Percentiles rank a stretch among this genome's conserved stretches.
Conservation (phyloP, 73 alveolate species). For the Halteria grandinella region DNA sequence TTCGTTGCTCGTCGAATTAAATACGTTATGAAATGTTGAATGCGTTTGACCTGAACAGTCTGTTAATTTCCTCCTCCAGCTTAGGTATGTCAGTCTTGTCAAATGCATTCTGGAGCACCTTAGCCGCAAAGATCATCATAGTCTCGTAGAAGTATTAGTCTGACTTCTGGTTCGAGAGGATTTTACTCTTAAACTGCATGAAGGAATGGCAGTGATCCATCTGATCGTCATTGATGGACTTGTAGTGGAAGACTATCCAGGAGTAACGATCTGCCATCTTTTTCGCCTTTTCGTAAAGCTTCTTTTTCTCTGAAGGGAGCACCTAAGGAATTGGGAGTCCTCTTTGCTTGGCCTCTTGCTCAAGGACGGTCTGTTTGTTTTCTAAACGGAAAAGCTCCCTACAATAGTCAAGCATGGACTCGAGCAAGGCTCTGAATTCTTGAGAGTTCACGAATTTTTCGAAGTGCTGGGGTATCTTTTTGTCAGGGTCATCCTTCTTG, state of each 20-base stretch:
- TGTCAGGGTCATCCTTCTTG: conserved; percentile 73
- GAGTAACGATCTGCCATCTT: conserved; percentile 71
- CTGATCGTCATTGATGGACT: conserved; percentile 29
- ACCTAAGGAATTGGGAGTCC: conserved; percentile 77
- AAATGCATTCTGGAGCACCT: conserved; percentile 71
- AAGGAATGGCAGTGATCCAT: conserved; percentile 42
- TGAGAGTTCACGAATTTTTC: conserved; percentile 53
- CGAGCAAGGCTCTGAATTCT: conserved; percentile 52
- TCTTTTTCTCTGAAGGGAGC: conserved; percentile 71
- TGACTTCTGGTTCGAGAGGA: conserved; percentile 55
- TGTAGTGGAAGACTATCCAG: conserved; percentile 64
- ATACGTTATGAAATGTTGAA: conserved; percentile 71
- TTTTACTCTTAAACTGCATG: conserved; percentile 49
- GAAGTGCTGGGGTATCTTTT: conserved; percentile 69
- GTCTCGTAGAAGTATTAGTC: conserved; percentile 78
- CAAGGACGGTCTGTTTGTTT: conserved; percentile 57
- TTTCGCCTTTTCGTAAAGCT: conserved; percentile 72
- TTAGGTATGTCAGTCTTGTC: conserved; percentile 66
- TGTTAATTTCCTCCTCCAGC: conserved; percentile 73
- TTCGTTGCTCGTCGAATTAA: conserved; percentile 62
- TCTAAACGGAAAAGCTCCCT: conserved; percentile 68
- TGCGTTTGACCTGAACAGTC: conserved; percentile 78
- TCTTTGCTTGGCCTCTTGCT: conserved; percentile 68
- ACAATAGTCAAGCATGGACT: conserved; percentile 70
- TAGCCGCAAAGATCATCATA: conserved; percentile 74